A percentile compares a stretch with the other conserved stretches of the same genome.
phyloP scores from a whole-genome alignment of 2,329 filamentous ascomycete genomes.

The Clonostachys sp. region DNA sequence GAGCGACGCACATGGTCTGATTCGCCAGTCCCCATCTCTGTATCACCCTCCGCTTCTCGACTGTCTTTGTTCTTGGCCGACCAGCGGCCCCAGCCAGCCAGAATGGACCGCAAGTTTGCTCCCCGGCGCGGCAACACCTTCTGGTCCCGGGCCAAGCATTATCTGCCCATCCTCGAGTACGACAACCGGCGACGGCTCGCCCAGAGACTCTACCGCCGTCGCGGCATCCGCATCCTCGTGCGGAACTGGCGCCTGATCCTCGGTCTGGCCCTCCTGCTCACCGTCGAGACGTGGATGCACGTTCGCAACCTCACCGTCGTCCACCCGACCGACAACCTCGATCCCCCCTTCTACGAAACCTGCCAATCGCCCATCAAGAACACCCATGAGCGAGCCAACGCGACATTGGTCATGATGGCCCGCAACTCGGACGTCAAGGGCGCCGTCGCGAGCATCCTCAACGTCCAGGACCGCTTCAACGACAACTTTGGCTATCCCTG shows the following conservation, averaged over 20 bases:
- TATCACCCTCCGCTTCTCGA: no score
- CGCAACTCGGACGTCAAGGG: slow-evolving; percentile 35
- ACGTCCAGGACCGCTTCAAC: slow-evolving; percentile 38
- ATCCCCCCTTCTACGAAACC: slow-evolving; percentile 29
- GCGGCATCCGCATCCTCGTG: slow-evolving; percentile 1
- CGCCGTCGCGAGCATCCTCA: slow-evolving; percentile 30
- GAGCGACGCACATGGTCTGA: no score
- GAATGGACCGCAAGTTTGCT: no score
- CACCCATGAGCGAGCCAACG: slow-evolving; percentile 30
- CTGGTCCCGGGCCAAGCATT: no score
- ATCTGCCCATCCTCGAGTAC: no score
- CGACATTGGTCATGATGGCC: slow-evolving; percentile 38
- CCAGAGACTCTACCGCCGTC: no score
- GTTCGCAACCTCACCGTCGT: slow-evolving; percentile 23
- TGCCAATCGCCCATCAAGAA: slow-evolving; percentile 30
- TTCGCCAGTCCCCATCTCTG: no score
- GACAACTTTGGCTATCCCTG: slow-evolving; percentile 40
- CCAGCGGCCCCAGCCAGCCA: no score
- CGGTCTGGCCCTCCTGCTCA: slow-evolving; percentile 13
- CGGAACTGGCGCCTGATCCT: slow-evolving; percentile 10
- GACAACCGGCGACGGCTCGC: no score
- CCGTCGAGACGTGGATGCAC: slow-evolving; percentile 15
- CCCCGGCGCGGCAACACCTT: no score
- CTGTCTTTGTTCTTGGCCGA: no score
- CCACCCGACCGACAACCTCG: slow-evolving; percentile 25